These are phyloP conservation scores for Zelonia costaricensis DNA, from an alignment of 208 protist species.

Conservation along the genomic window DNA sequence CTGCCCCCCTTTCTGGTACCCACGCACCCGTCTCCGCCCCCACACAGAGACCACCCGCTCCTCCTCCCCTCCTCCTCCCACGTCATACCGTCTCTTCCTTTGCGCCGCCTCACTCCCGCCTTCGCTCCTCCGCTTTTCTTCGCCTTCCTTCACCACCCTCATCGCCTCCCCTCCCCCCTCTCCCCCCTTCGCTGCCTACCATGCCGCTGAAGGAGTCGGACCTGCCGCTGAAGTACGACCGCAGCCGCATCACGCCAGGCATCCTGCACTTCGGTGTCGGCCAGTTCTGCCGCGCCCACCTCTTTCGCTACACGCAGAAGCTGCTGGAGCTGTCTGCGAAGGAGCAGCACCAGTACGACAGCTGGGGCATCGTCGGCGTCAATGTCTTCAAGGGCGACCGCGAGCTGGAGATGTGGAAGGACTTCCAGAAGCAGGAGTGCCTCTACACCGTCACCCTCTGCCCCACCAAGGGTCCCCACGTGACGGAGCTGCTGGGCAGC, in stretches of 20 bases:
- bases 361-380: conserved; percentile 40
- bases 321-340: conserved; percentile 34
- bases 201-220: conserved; percentile 24
- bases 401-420: conserved; percentile 32
- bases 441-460: conserved; percentile 44
- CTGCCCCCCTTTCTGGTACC: not conserved
- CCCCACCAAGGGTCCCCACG: conserved; percentile 19
- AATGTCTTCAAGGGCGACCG: conserved; percentile 28
- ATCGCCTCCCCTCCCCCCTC: not conserved
- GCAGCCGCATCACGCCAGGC: conserved; percentile 26
- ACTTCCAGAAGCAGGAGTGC: conserved; percentile 43
- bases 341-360: conserved; percentile 27
- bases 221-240: conserved; percentile 30
- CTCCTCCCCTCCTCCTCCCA: not conserved
- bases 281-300: conserved; percentile 38
- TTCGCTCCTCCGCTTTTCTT: not conserved
- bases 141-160: not conserved
- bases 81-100: not conserved
- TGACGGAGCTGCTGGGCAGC: conserved; percentile 27
- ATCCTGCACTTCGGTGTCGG: conserved; percentile 45
- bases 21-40: too few relatives aligned
- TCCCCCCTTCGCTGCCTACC: not conserved
- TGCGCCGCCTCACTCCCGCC: not conserved
- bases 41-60: too few relatives aligned
- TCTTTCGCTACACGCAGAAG: conserved; percentile 44